A percentile compares a stretch with the other conserved stretches of the same genome.
These are phyloP conservation scores for Sporothrix curviconia DNA, from an alignment of 2,329 filamentous ascomycete species.

Conservation along the genomic window DNA sequence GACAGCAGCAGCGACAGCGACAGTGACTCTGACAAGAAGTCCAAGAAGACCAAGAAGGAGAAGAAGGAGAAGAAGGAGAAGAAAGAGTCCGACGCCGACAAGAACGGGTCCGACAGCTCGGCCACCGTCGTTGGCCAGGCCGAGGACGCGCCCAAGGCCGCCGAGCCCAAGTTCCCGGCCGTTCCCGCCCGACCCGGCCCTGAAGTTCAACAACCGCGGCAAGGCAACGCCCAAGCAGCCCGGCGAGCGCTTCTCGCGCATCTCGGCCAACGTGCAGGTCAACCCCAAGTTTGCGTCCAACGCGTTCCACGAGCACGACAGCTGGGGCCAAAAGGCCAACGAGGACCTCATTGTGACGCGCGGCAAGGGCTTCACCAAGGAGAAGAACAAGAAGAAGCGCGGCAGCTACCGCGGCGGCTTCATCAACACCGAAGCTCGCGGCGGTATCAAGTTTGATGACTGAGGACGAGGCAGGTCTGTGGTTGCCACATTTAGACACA, in stretches of 20 bases:
- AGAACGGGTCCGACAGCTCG: conserved; percentile 33
- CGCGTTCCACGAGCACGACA: conserved; percentile 69
- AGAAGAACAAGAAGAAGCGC: conserved; percentile 98
- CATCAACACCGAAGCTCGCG: conserved; percentile 76
- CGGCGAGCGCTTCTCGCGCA: conserved; percentile 70
- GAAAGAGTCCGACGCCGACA: conserved; percentile 14
- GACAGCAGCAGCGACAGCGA: conserved; percentile 14
- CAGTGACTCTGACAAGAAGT: conserved; percentile 9
- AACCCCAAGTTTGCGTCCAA: conserved; percentile 70
- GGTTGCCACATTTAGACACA: background rate
- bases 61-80: conserved; percentile 13
- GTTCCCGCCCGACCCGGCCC: conserved; percentile 45
- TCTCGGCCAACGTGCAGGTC: conserved; percentile 61
- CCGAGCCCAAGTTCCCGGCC: conserved; percentile 38
- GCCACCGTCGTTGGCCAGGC: conserved; percentile 47
- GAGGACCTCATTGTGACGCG: conserved; percentile 83
- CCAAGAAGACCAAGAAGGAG: conserved; percentile 11
- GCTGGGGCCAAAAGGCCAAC: conserved; percentile 83
- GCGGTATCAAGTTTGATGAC: conserved; percentile 84
- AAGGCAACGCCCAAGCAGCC: conserved; percentile 46
- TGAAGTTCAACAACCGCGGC: conserved; percentile 29
- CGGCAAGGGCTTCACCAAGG: conserved; percentile 97
- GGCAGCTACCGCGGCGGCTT: conserved; percentile 84
- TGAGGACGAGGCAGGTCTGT: background rate
- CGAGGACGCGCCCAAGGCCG: conserved; percentile 38